Percentiles rank a stretch among this genome's conserved stretches.
Conservation (phyloP, 257 asterid genomes). For the Lycium ferocissimum region DNA sequence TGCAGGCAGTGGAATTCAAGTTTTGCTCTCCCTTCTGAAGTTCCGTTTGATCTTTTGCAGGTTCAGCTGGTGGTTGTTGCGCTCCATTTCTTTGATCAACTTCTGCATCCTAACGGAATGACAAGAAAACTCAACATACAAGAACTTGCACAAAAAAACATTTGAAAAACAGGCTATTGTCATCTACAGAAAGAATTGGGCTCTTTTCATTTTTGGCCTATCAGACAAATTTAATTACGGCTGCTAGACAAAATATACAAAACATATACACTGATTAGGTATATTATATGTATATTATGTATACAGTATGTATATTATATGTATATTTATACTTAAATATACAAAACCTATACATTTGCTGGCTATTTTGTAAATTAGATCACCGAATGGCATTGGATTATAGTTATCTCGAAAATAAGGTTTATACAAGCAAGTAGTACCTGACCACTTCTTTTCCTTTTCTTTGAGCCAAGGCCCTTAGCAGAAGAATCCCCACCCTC, state of each 20-base stretch:
- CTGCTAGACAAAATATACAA: too few relatives aligned
- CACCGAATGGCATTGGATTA: too few relatives aligned
- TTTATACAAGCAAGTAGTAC: slow-evolving; percentile 38
- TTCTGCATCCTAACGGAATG: slow-evolving; percentile 49
- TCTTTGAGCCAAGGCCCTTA: slow-evolving; percentile 60
- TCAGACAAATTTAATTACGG: too few relatives aligned
- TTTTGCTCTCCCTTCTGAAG: slow-evolving; percentile 56
- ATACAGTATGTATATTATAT: too few relatives aligned
- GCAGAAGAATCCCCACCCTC: slow-evolving; percentile 51
- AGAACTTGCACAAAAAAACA: neutral
- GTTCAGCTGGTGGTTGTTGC: slow-evolving; percentile 43
- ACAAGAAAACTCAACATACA: slow-evolving; percentile 15
- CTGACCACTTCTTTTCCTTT: slow-evolving; percentile 78
- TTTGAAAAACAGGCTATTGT: neutral
- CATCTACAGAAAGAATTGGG: neutral
- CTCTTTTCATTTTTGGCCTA: too few relatives aligned
- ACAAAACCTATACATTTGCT: too few relatives aligned
- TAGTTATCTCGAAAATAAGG: too few relatives aligned
- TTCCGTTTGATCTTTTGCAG: slow-evolving; percentile 47
- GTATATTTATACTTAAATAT: too few relatives aligned
- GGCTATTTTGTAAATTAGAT: too few relatives aligned
- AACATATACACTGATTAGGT: too few relatives aligned
- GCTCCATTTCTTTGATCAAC: slow-evolving; percentile 51
- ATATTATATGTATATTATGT: too few relatives aligned
- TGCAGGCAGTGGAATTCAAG: slow-evolving; percentile 42